phyloP scores from a whole-genome alignment of 306 rosid species.

The Cicer arietinum region DNA sequence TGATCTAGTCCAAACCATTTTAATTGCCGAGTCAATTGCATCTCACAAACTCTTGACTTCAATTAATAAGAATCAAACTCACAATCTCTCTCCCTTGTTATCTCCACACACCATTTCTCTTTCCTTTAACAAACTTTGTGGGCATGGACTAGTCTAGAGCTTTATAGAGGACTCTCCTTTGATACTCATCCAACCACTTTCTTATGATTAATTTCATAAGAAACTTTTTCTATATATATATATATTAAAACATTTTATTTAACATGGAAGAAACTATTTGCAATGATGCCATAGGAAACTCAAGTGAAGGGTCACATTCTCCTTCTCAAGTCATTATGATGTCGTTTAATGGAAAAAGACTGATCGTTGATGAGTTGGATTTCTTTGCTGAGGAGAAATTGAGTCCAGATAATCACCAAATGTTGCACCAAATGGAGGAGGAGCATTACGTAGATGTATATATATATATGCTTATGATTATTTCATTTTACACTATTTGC shows the following conservation, averaged over 20 bases:
- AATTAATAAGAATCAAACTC: not conserved
- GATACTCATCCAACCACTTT: conserved; percentile 42
- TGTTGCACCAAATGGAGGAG: conserved; percentile 34
- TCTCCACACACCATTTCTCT: not conserved
- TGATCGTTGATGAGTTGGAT: conserved; percentile 56
- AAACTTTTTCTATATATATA: no score
- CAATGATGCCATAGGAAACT: not conserved
- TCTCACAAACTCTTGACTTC: conserved; percentile 46
- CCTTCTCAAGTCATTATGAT: conserved; percentile 25
- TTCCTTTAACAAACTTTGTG: conserved; percentile 36
- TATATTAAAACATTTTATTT: no score
- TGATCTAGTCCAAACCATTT: conserved; percentile 62
- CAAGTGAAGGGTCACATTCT: conserved; percentile 20
- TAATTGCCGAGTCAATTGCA: conserved; percentile 64
- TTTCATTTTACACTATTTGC: not conserved
- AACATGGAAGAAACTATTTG: conserved; percentile 21
- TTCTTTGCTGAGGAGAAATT: conserved; percentile 47
- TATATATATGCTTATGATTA: not conserved
- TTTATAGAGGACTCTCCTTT: conserved; percentile 25
- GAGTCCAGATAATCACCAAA: conserved; percentile 8
- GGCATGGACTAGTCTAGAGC: conserved; percentile 17
- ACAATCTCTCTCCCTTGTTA: conserved; percentile 13
- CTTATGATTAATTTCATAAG: not conserved
- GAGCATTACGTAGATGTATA: conserved; percentile 53
- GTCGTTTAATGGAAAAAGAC: conserved; percentile 46